phyloP scores from a whole-genome alignment of 805 yeast genomes.

The Candida corydali region DNA sequence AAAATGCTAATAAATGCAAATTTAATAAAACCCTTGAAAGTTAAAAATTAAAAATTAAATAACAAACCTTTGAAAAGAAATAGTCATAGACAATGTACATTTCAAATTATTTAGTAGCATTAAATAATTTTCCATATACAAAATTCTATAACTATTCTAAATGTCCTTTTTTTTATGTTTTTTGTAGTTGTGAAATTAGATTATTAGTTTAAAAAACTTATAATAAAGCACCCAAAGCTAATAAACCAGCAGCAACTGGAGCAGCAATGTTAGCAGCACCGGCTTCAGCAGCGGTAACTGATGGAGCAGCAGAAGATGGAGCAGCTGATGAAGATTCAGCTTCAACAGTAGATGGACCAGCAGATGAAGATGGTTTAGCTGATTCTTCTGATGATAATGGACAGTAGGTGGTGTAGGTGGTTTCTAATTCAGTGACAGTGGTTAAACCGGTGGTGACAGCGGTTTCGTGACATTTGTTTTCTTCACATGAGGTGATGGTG shows the following conservation, averaged over 20 bases:
- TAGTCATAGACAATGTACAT: slow-evolving; percentile 1
- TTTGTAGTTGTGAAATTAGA: not conserved
- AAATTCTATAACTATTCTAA: not conserved
- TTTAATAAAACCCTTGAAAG: too few relatives aligned
- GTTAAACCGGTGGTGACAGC: slow-evolving; percentile 35
- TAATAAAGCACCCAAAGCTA: slow-evolving; percentile 22
- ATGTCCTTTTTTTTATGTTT: not conserved
- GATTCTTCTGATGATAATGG: slow-evolving; percentile 30
- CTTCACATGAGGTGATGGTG: slow-evolving; percentile 36
- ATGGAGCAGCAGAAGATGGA: slow-evolving; percentile 10
- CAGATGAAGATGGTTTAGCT: slow-evolving; percentile 16
- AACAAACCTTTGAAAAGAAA: slow-evolving; percentile 1
- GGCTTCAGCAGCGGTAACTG: slow-evolving; percentile 11
- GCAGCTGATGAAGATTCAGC: slow-evolving; percentile 14
- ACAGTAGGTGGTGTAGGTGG: slow-evolving; percentile 10
- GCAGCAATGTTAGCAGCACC: slow-evolving; percentile 14
- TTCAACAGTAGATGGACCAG: slow-evolving; percentile 12
- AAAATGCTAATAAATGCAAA: too few relatives aligned
- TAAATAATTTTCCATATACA: slow-evolving; percentile 1
- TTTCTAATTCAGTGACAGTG: slow-evolving; percentile 27
- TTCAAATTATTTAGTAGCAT: slow-evolving; percentile 6
- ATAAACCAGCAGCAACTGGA: slow-evolving; percentile 20
- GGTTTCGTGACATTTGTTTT: slow-evolving; percentile 22
- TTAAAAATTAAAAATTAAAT: not conserved
- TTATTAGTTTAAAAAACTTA: slow-evolving; percentile 5